These are phyloP conservation scores for Aspergillus bridgeri DNA, from an alignment of 495 filamentous ascomycete genomes.

Conservation along the genomic window DNA sequence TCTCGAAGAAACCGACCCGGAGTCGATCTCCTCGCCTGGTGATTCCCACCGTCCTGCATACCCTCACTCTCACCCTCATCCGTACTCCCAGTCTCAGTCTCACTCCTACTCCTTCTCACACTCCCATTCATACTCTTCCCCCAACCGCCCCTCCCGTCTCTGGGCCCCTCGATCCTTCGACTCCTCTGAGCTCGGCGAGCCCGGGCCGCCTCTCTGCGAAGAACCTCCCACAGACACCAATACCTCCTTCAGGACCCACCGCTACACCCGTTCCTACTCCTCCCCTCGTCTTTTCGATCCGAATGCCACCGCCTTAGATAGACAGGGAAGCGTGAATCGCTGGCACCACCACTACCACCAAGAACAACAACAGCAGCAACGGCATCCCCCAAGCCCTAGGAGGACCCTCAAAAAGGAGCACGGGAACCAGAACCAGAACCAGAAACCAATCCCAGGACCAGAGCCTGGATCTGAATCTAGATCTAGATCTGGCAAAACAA, in stretches of 20 bases:
- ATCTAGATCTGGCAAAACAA: background rate
- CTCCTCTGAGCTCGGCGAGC: constrained; percentile 31
- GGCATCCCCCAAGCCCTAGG: no score
- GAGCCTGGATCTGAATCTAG: no score
- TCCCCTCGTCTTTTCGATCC: no score
- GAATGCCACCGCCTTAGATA: no score
- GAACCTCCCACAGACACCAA: constrained; percentile 7
- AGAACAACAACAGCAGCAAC: no score
- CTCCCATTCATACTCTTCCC: background rate
- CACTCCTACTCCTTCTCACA: background rate
- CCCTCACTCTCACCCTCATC: no score
- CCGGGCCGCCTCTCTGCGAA: constrained; percentile 33
- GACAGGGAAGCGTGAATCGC: no score
- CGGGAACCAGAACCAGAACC: no score
- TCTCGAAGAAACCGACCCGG: constrained; percentile 17
- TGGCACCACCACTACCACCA: no score
- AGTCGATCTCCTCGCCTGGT: constrained; percentile 13
- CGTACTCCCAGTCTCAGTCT: background rate
- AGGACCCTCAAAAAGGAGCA: no score
- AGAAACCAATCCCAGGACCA: no score
- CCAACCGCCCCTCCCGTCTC: background rate
- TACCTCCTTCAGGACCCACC: constrained; percentile 20
- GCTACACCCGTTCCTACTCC: constrained; percentile 24
- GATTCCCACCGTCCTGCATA: background rate
- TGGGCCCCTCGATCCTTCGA: constrained; percentile 7